A percentile compares a stretch with the other conserved stretches of the same genome.
These are phyloP conservation scores for Chenopodium quinoa DNA, from an alignment of 148 eudicot genomes.

Conservation along the genomic window DNA sequence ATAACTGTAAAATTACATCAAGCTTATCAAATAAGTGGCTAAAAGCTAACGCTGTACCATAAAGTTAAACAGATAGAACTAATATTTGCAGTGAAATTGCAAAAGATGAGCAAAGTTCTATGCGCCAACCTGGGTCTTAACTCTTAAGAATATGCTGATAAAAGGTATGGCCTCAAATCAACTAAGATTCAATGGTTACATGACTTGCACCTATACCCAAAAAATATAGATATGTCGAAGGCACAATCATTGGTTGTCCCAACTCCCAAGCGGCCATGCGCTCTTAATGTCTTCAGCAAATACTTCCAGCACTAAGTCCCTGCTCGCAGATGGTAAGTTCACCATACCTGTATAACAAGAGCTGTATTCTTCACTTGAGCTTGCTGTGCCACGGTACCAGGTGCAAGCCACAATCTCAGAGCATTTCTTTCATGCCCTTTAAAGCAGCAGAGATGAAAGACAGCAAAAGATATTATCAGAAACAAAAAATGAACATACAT, in stretches of 20 bases:
- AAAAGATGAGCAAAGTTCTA: no score
- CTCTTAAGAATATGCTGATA: background rate
- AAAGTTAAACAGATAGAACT: no score
- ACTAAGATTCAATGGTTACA: background rate
- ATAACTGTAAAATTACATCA: no score
- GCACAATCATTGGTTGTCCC: background rate
- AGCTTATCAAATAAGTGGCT: no score
- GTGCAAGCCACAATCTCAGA: conserved; percentile 66
- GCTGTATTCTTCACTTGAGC: conserved; percentile 28
- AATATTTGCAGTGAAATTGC: no score
- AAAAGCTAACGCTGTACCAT: no score
- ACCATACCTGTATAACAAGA: background rate
- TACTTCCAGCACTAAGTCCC: no score
- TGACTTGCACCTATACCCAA: background rate
- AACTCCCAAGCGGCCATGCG: background rate
- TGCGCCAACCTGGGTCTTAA: background rate
- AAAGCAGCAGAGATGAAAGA: conserved; percentile 12
- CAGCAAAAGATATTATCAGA: conserved; percentile 1
- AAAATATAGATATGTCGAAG: background rate
- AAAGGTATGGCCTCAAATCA: background rate
- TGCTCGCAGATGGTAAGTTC: no score
- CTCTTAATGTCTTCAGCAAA: background rate
- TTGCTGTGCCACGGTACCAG: conserved; percentile 36
- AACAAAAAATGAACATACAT: background rate
- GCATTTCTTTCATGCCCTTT: conserved; percentile 56